Conservation (phyloP, 108 stramenopile genomes). For the Aurantiochytrium sp. region DNA sequence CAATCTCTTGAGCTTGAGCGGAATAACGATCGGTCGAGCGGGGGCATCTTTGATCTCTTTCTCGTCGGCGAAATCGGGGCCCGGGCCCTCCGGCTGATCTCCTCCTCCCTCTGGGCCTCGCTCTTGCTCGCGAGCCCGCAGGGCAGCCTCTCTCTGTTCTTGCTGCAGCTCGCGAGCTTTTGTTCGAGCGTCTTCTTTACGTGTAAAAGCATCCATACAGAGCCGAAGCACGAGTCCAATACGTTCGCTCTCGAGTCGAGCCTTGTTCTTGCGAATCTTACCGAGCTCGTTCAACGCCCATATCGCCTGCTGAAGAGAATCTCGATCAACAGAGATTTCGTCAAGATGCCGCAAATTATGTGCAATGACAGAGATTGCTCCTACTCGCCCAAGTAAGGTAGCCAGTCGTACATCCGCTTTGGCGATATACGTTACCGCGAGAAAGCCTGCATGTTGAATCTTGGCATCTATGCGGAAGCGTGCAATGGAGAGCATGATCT, state of each 20-base stretch:
- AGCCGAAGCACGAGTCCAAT: background rate
- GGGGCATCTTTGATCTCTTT: background rate
- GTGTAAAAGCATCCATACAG: too few relatives aligned
- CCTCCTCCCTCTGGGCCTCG: background rate
- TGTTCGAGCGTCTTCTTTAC: too few relatives aligned
- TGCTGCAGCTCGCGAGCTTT: background rate
- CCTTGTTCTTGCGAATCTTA: background rate
- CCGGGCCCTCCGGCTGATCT: background rate
- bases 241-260: background rate
- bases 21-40: background rate
- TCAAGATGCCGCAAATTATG: background rate
- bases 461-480: background rate
- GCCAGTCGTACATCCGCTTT: background rate
- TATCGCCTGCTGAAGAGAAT: background rate
- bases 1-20: background rate
- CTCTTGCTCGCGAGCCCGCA: background rate
- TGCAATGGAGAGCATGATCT: background rate
- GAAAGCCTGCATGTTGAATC: background rate
- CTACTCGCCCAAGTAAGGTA: background rate
- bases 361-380: background rate
- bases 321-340: background rate
- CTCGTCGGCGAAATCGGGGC: background rate
- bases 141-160: background rate
- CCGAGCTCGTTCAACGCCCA: slow-evolving; percentile 14
- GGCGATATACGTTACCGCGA: background rate